These are phyloP conservation scores for Ascochyta clinopodiicola DNA, from an alignment of 2,329 filamentous ascomycete species.

Conservation along the genomic window DNA sequence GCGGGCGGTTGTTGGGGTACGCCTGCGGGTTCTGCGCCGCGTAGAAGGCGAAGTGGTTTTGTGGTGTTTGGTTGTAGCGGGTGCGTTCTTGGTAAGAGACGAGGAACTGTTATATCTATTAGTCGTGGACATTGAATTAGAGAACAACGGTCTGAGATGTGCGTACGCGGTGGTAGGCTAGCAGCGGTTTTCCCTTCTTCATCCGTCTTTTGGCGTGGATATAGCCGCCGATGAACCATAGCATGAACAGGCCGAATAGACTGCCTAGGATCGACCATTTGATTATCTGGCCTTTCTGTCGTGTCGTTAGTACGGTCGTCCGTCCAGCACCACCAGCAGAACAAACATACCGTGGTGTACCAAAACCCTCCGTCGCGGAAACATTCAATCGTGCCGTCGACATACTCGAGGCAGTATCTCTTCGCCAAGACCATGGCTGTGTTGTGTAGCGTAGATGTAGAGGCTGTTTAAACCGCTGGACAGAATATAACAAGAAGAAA, in stretches of 20 bases:
- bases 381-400: constrained; percentile 36
- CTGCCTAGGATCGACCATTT: constrained; percentile 74
- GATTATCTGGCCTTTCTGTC: constrained; percentile 67
- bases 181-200: constrained; percentile 67
- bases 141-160: no score
- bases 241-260: constrained; percentile 64
- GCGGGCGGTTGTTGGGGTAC: constrained; percentile 15
- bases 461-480: no score
- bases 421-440: constrained; percentile 35
- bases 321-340: background rate
- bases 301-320: background rate
- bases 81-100: constrained; percentile 48
- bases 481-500: background rate
- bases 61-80: constrained; percentile 39
- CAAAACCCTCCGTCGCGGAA: constrained; percentile 42
- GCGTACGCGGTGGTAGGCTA: constrained; percentile 69
- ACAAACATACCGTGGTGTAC: constrained; percentile 40
- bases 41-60: constrained; percentile 51
- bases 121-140: no score
- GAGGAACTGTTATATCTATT: constrained; percentile 45
- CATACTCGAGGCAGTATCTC: constrained; percentile 38
- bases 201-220: constrained; percentile 73
- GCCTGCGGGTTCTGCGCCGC: constrained; percentile 27
- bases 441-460: background rate
- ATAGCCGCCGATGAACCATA: constrained; percentile 72